phyloP scores from a whole-genome alignment of 2,329 filamentous ascomycete genomes.

The Ceratocystis papillata region DNA sequence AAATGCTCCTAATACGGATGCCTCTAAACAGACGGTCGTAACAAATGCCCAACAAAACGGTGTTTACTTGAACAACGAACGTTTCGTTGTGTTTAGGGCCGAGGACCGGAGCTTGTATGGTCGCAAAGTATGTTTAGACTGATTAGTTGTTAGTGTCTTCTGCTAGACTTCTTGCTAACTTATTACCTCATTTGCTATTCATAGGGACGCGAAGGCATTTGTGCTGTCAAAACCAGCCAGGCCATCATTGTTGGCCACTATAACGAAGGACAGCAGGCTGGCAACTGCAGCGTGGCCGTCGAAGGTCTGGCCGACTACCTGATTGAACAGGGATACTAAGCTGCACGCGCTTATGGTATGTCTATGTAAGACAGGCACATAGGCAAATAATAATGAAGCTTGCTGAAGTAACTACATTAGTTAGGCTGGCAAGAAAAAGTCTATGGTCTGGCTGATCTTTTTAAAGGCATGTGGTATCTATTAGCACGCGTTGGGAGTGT shows the following conservation, averaged over 20 bases:
- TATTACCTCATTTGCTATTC: background rate
- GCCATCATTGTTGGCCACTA: slow-evolving; percentile 85
- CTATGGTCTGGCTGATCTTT: background rate
- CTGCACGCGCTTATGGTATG: slow-evolving; percentile 2
- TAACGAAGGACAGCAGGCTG: slow-evolving; percentile 59
- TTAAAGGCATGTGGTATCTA: background rate
- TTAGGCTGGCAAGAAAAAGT: background rate
- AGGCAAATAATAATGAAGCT: slow-evolving; percentile 9
- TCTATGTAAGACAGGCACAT: background rate
- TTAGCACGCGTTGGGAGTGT: background rate
- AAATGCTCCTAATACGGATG: too few species aligned
- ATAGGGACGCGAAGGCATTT: slow-evolving; percentile 65
- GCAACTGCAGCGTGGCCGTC: slow-evolving; percentile 66
- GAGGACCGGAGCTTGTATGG: slow-evolving; percentile 74
- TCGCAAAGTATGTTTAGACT: slow-evolving; percentile 57
- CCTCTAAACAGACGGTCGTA: too few species aligned
- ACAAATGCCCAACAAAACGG: slow-evolving; percentile 40
- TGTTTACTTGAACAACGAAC: slow-evolving; percentile 62
- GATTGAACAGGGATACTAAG: slow-evolving; percentile 64
- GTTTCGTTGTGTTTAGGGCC: slow-evolving; percentile 65
- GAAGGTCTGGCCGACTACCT: slow-evolving; percentile 83
- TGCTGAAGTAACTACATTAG: background rate
- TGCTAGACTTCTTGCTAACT: background rate
- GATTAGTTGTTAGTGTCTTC: background rate
- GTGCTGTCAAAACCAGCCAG: slow-evolving; percentile 76